phyloP scores from a whole-genome alignment of 176 grass and related monocot species.

The Phoenix roebelenii region DNA sequence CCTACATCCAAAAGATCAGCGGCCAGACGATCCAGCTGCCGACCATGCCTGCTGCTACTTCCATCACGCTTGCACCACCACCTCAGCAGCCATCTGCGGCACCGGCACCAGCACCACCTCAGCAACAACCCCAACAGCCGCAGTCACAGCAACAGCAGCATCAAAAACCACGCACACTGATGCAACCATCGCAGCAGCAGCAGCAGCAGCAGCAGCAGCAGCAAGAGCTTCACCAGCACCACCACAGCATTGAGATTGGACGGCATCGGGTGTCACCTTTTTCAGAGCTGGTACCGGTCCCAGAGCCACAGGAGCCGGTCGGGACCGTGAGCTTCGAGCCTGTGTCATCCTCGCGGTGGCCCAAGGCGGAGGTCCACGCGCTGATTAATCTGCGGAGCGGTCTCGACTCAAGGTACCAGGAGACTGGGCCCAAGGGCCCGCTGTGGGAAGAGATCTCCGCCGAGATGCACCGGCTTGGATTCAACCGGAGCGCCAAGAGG shows the following conservation, averaged over 20 bases:
- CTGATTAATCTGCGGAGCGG: constrained; percentile 75
- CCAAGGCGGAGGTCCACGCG: constrained; percentile 85
- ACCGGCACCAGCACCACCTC: neutral
- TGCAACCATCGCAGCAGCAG: neutral
- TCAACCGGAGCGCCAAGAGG: constrained; percentile 69
- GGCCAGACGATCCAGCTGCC: neutral
- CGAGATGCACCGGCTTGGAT: constrained; percentile 60
- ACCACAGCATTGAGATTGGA: too few species aligned
- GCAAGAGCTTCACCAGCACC: too few species aligned
- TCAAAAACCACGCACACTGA: neutral
- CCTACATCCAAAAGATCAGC: neutral
- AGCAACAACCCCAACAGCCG: neutral
- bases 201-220: too few species aligned
- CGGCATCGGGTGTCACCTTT: too few species aligned
- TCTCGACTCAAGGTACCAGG: constrained; percentile 76
- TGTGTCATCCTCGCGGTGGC: constrained; percentile 74
- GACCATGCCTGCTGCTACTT: constrained; percentile 5
- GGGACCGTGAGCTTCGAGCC: constrained; percentile 26
- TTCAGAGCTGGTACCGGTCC: neutral
- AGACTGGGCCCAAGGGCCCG: constrained; percentile 76
- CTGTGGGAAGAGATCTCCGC: constrained; percentile 95
- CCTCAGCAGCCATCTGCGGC: neutral
- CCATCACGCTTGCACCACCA: neutral
- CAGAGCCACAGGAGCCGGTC: constrained; percentile 19
- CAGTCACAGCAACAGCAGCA: constrained; percentile 14